A percentile compares a stretch with the other conserved stretches of the same genome.
phyloP scores from a whole-genome alignment of 1,284 basidiomycete genomes.

The Trichosporon sp. region DNA sequence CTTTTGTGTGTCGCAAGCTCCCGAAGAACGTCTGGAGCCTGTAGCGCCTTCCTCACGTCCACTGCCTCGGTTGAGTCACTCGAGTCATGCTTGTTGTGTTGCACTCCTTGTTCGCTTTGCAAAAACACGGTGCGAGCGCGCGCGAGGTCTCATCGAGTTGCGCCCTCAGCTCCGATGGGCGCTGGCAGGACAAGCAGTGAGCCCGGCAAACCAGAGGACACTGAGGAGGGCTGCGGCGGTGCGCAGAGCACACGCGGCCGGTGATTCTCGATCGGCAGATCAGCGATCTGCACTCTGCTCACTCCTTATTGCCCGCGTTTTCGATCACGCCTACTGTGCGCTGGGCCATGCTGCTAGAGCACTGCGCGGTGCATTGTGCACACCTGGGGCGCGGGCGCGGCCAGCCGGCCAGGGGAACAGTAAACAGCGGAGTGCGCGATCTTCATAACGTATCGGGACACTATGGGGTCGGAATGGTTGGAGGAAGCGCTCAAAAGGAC shows the following conservation, averaged over 20 bases:
- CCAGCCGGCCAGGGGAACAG: background rate
- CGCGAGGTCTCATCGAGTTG: background rate
- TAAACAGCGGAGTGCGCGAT: background rate
- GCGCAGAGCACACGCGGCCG: background rate
- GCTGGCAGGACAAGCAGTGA: background rate
- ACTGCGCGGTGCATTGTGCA: background rate
- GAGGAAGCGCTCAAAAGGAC: background rate
- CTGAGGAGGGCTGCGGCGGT: background rate
- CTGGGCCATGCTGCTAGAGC: too few relatives aligned
- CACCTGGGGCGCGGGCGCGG: background rate
- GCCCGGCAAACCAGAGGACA: background rate
- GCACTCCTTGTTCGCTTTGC: background rate
- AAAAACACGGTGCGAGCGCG: background rate
- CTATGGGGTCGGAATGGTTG: background rate
- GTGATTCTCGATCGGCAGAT: background rate
- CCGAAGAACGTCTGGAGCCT: background rate
- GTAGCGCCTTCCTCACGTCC: background rate
- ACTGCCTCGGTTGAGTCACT: background rate
- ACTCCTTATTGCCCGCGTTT: background rate
- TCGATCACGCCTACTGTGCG: too few relatives aligned
- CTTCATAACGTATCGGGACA: background rate
- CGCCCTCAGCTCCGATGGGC: slow-evolving; percentile 1
- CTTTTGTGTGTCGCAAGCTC: background rate
- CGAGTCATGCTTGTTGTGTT: background rate
- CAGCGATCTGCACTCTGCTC: background rate